Base-by-base conservation (phyloP, 1,284 basidiomycete species). In the Papiliotrema fonsecae region DNA sequence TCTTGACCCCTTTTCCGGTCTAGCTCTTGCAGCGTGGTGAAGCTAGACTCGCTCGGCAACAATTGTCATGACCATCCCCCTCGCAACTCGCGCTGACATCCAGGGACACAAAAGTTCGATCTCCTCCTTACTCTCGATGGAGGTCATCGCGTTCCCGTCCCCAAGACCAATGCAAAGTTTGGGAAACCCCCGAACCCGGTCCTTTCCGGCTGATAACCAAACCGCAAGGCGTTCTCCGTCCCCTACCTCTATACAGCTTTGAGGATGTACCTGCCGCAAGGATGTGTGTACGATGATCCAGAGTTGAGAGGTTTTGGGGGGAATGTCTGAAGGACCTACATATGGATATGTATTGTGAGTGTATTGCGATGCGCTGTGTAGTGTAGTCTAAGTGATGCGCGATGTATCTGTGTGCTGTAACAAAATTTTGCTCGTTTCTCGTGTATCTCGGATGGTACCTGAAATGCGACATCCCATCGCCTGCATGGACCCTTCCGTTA, bases 91-190 rank as follows among this genome's bases (percentile, higher is more conserved):
- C 39, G 30, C 42, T 36, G 31, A 49, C 24, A n/a, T 6, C n/a
- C 49, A 64, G 64, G 65, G 65, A 72, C 69, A 72, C 50, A 62
- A 67, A 72, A 72, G 69, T 72, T 72, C 69, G 69, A 72, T 60
- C 63, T 64, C 61, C 60, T 60, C 47, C 61, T 52, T 64, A 66
- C 62, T 66, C 65, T 51, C 69, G 60, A 65, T 72, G 60, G 62
- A 60, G 57, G 59, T 62, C 62, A 53, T 72, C 69, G 69, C 69
- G 69, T 72, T 72, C 69, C 69, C 69, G 69, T 72, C 65, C 65
- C 63, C 68, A 57, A 72, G 53, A 71, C 45, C 46, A 50, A 70
- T 32, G 34, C 26, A 39, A 46, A 40, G 39, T 19, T 36, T 24
- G 27, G 27, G n/a, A 21, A 22, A 45, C 24, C 13, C 24, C 35